Conservation (phyloP, 1,139 yeast genomes). For the Protomyces lactucae-debilis region DNA sequence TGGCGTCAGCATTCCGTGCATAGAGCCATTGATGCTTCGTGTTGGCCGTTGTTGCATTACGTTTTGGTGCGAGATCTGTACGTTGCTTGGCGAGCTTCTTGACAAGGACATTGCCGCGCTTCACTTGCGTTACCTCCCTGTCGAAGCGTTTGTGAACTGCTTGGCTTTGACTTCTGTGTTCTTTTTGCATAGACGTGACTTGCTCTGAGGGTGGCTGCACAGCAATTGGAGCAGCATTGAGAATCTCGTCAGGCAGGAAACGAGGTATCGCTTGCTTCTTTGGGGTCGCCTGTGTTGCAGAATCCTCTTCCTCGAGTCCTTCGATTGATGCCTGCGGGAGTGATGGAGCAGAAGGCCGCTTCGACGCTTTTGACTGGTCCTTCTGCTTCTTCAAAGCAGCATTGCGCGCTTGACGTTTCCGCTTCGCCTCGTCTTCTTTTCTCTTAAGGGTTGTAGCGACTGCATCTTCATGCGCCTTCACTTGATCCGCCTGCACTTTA, state of each 20-base stretch:
- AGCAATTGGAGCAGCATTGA: constrained; percentile 9
- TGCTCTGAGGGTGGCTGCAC: neutral
- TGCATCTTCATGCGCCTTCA: neutral
- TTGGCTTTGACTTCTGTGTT: constrained; percentile 3
- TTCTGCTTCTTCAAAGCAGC: constrained; percentile 3
- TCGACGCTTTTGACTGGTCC: neutral
- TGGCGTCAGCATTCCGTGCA: constrained; percentile 2
- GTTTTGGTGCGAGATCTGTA: constrained; percentile 12
- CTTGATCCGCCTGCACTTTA: constrained; percentile 1
- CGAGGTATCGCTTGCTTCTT: constrained; percentile 3
- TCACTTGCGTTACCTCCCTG: constrained; percentile 3
- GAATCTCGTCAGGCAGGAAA: constrained; percentile 15
- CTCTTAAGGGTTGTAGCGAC: neutral
- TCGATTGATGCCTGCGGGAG: neutral
- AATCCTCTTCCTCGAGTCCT: neutral
- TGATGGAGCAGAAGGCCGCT: neutral
- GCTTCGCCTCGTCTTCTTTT: constrained; percentile 7
- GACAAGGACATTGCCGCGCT: constrained; percentile 1
- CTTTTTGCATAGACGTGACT: neutral
- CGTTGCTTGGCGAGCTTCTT: constrained; percentile 6
- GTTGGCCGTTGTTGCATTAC: constrained; percentile 10
- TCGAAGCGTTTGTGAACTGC: neutral
- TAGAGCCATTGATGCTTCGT: constrained; percentile 23
- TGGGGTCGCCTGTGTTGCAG: neutral
- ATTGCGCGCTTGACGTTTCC: constrained; percentile 6